A percentile compares a stretch with the other conserved stretches of the same genome.
phyloP scores from a whole-genome alignment of 495 filamentous ascomycete species.

The Aspergillus cristatus region DNA sequence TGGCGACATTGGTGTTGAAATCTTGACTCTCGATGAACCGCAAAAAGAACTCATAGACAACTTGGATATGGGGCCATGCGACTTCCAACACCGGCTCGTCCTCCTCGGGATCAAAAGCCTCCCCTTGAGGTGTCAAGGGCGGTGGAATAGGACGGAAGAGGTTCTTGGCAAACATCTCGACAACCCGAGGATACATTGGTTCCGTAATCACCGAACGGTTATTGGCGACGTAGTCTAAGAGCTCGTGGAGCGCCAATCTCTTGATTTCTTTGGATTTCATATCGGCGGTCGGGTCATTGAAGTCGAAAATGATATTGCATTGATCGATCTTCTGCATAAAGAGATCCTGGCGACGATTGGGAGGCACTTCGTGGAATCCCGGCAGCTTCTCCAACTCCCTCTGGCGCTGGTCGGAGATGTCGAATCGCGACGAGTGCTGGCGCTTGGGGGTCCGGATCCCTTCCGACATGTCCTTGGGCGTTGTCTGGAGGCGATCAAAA shows the following conservation, averaged over 20 bases:
- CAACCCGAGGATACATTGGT: conserved; percentile 96
- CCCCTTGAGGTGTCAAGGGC: conserved; percentile 92
- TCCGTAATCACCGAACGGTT: conserved; percentile 98
- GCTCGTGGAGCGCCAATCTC: conserved; percentile 87
- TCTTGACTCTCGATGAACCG: conserved; percentile 99
- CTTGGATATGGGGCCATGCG: conserved; percentile 98
- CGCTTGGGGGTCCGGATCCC: conserved; percentile 90
- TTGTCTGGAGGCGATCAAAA: conserved; percentile 85
- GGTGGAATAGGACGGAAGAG: conserved; percentile 95
- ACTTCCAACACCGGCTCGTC: conserved; percentile 98
- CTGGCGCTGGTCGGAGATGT: conserved; percentile 85
- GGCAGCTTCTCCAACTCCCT: conserved; percentile 94
- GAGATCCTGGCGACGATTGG: conserved; percentile 87
- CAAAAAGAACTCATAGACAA: conserved; percentile 99
- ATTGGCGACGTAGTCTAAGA: conserved; percentile 96
- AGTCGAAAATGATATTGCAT: conserved; percentile 99
- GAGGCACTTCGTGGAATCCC: conserved; percentile 97
- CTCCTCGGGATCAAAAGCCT: conserved; percentile 98
- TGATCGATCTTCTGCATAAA: conserved; percentile 99
- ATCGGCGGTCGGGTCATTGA: conserved; percentile 95
- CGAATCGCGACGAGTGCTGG: conserved; percentile 95
- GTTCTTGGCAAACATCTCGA: conserved; percentile 99
- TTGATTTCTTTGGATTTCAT: conserved; percentile 99
- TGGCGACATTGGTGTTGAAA: conserved; percentile 99
- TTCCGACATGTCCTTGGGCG: conserved; percentile 91